phyloP scores from a whole-genome alignment of 2,329 filamentous ascomycete genomes.

The Zasmidium citrigriseum region DNA sequence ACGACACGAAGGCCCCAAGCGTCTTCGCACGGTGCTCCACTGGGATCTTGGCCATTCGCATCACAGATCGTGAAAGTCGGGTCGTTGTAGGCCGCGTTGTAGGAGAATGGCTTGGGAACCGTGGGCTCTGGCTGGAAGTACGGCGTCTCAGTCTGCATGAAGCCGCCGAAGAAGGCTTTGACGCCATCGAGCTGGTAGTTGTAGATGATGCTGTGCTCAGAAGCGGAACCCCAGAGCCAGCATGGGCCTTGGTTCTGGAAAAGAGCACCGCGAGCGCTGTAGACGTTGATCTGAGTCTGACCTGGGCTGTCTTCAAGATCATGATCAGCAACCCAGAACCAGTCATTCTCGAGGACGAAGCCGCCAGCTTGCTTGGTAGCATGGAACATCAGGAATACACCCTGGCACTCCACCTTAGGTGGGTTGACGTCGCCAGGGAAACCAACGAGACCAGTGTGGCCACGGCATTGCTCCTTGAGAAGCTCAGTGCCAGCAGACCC shows the following conservation, averaged over 20 bases:
- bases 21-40: slow-evolving; percentile 37
- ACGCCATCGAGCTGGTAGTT: slow-evolving; percentile 55
- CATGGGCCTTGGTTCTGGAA: slow-evolving; percentile 50
- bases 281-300: slow-evolving; percentile 40
- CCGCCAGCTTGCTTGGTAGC: slow-evolving; percentile 63
- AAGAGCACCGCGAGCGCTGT: slow-evolving; percentile 48
- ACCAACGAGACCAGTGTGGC: slow-evolving; percentile 53
- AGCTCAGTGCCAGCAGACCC: slow-evolving; percentile 82
- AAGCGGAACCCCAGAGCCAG: slow-evolving; percentile 56
- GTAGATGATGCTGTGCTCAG: slow-evolving; percentile 58
- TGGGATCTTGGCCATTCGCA: slow-evolving; percentile 18
- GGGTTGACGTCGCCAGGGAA: slow-evolving; percentile 61
- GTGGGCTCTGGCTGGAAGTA: slow-evolving; percentile 56
- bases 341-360: slow-evolving; percentile 62
- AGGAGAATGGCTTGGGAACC: slow-evolving; percentile 57
- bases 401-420: slow-evolving; percentile 67
- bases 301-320: slow-evolving; percentile 46
- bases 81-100: slow-evolving; percentile 46
- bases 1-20: slow-evolving; percentile 49
- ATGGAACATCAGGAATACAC: slow-evolving; percentile 49
- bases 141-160: slow-evolving; percentile 59
- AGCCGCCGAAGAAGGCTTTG: slow-evolving; percentile 51
- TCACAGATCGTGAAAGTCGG: slow-evolving; percentile 41
- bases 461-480: slow-evolving; percentile 63
- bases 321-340: slow-evolving; percentile 59